These are phyloP conservation scores for Paspalum vaginatum DNA, from an alignment of 176 grass and related monocot species.

Conservation along the genomic window DNA sequence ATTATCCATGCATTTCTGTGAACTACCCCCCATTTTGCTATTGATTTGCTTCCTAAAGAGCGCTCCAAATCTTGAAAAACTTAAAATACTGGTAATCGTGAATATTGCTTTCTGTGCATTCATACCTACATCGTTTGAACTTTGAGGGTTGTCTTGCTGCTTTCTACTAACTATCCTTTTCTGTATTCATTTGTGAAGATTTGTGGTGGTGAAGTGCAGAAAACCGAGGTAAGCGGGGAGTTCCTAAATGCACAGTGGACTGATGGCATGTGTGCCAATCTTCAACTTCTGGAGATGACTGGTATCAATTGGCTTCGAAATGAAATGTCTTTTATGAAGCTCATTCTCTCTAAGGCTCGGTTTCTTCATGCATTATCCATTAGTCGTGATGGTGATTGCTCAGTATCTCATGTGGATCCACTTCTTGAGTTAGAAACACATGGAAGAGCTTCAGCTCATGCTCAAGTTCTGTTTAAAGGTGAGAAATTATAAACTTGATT, in stretches of 20 bases:
- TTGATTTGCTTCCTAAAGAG: constrained; percentile 31
- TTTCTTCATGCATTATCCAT: constrained; percentile 23
- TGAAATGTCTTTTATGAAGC: constrained; percentile 47
- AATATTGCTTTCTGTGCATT: background rate
- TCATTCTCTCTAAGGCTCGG: constrained; percentile 36
- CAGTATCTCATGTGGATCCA: constrained; percentile 8
- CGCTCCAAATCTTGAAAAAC: constrained; percentile 28
- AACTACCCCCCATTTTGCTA: constrained; percentile 21
- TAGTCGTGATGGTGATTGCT: background rate
- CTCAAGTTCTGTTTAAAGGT: constrained; percentile 30
- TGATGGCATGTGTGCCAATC: constrained; percentile 43
- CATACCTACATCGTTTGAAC: background rate
- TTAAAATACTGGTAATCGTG: constrained; percentile 28
- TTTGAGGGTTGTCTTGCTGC: background rate
- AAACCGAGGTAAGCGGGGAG: constrained; percentile 1
- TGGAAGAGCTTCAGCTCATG: constrained; percentile 32
- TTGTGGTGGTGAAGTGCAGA: background rate
- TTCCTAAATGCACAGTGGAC: constrained; percentile 41
- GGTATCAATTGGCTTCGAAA: constrained; percentile 22
- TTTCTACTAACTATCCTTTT: background rate
- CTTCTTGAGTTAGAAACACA: constrained; percentile 4
- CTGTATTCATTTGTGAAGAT: constrained; percentile 14
- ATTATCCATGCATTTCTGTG: constrained; percentile 29
- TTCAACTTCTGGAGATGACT: constrained; percentile 28
- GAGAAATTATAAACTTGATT: background rate